Evolutionary conservation across 2,329 filamentous ascomycete genomes (phyloP).

Genomic region (Curvularia sp.): DNA sequence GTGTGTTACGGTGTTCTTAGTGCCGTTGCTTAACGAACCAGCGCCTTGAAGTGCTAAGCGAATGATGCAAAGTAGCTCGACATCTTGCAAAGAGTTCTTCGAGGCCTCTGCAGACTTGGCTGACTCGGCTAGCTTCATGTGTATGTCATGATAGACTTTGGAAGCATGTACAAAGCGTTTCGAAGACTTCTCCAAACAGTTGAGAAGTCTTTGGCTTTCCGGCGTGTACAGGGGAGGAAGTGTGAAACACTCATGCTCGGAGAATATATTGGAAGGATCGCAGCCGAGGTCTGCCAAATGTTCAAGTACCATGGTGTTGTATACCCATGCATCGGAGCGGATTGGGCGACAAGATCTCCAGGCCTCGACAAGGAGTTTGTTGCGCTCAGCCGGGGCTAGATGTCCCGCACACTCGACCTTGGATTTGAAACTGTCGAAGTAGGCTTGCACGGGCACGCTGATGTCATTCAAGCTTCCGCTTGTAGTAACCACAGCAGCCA

Average conservation of each 20-base stretch:
- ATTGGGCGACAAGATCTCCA: conserved; percentile 18
- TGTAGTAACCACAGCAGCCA: background rate
- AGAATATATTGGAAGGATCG: conserved; percentile 19
- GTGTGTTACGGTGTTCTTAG: background rate
- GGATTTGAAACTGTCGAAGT: conserved; percentile 22
- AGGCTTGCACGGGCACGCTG: conserved; percentile 5
- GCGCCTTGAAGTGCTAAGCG: conserved; percentile 22
- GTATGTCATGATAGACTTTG: conserved; percentile 14
- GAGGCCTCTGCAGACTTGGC: conserved; percentile 8
- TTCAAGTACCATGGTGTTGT: conserved; percentile 22
- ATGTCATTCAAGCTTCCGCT: background rate
- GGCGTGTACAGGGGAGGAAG: conserved; percentile 20
- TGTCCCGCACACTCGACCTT: conserved; percentile 5
- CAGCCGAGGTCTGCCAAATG: conserved; percentile 17
- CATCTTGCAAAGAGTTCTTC: conserved; percentile 15
- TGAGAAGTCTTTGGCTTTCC: conserved; percentile 21
- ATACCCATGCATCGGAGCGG: conserved; percentile 13
- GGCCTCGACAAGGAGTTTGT: conserved; percentile 6
- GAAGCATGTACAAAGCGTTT: conserved; percentile 9
- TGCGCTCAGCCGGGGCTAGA: conserved; percentile 1
- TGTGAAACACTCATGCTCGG: conserved; percentile 6
- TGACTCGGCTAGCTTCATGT: conserved; percentile 20
- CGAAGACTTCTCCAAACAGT: conserved; percentile 18
- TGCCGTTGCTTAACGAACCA: background rate
- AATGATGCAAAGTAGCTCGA: conserved; percentile 21